Conservation (phyloP, 768 basidiomycete species). For the Candolleomyces eurysporus region DNA sequence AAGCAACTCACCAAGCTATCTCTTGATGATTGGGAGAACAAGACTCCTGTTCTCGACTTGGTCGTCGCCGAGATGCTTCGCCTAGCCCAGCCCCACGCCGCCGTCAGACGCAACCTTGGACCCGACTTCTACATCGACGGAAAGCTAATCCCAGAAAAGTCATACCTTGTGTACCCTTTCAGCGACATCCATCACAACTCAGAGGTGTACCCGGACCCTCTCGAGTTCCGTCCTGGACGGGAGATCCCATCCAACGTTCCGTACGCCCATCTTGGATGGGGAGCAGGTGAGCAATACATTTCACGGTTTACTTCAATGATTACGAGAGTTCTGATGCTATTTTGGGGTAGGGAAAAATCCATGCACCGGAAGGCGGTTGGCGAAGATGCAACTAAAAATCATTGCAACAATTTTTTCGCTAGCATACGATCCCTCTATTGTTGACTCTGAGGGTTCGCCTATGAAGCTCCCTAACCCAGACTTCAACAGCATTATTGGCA, state of each 20-base stretch:
- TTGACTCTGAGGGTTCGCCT: neutral
- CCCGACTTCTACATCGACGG: conserved; percentile 2
- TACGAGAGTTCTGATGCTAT: neutral
- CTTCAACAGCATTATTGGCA: neutral
- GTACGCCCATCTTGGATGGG: neutral
- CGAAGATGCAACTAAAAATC: conserved; percentile 3
- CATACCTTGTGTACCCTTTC: conserved; percentile 2
- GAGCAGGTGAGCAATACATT: neutral
- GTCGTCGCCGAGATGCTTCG: neutral
- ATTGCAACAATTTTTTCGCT: neutral
- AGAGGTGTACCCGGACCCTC: neutral
- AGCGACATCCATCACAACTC: conserved; percentile 3
- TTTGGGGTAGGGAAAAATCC: neutral
- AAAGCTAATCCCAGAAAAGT: neutral
- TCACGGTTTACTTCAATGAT: neutral
- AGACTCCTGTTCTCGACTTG: neutral
- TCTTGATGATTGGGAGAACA: neutral
- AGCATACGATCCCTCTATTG: neutral
- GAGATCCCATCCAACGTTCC: neutral
- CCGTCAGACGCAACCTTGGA: neutral
- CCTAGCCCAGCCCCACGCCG: neutral
- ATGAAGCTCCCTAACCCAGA: neutral
- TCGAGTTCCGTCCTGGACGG: neutral
- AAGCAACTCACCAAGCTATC: neutral
- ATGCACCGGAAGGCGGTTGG: neutral